Evolutionary conservation across 768 basidiomycete genomes (phyloP), one percentile per base, ranked within the genome.

Genomic region (Amanita molliuscula): DNA sequence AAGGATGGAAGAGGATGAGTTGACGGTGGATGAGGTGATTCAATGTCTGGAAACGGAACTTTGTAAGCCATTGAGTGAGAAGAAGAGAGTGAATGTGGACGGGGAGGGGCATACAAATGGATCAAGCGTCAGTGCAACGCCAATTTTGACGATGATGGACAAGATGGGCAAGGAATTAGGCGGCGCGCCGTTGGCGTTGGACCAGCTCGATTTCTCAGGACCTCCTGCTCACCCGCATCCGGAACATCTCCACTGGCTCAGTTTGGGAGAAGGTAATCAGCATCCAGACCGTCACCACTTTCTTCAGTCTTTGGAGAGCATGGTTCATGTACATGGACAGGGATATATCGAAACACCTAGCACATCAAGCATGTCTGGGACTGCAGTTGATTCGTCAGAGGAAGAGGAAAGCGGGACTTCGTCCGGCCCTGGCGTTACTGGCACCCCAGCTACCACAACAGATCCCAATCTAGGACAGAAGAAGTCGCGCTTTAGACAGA

Each of bases 21-120:
- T 99, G 28, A 84, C 82, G 0, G 64, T 88, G 13, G 82, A 86
- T 23, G 82, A 99, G 64, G 76, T 79, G 0, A 81, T 95, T n/a
- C 72, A 75, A 52, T 92, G 85, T 59, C 75, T 99, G 11, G 96
- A 99, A 65, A 73, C 72, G 21, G 91, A 93, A 64, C 76, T 97
- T 3, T 77, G 79, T 44, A 75, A 87, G 36, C 84, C 88, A 0
- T 66, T 68, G 25, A 76, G 74, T 26, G 87, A 96, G 69, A 84
- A 81, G 68, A 79, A 81, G 55, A 67, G 76, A 16, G 60, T 91
- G 18, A 68, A 76, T n/a, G 78, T 78, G 5, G 74, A 75, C 13
- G 57, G 60, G 26, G 63, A 70, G 48, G 60, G 70, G 54, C 72
- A 42, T 10, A n/a, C 41, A 6, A 28, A 26, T 25, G 41, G 75